These are phyloP conservation scores for Zalerion maritima DNA, from an alignment of 495 filamentous ascomycete genomes.

Conservation along the genomic window DNA sequence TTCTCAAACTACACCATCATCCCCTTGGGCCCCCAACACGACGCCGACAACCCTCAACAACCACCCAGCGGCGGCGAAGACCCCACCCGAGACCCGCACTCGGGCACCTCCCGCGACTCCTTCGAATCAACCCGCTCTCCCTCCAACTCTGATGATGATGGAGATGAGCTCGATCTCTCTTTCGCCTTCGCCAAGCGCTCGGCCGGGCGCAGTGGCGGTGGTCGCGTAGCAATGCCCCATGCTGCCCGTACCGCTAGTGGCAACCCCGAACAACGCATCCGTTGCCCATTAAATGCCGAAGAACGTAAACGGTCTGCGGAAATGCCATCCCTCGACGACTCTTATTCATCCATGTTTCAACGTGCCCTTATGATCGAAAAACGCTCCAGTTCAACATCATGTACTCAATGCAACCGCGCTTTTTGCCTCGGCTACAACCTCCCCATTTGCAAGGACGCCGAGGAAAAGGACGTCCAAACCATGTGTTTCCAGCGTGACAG, in stretches of 20 bases:
- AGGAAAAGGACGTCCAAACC: slow-evolving; percentile 74
- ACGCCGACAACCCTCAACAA: slow-evolving; percentile 8
- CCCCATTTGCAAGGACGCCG: slow-evolving; percentile 73
- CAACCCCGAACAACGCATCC: no score
- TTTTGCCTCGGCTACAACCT: slow-evolving; percentile 79
- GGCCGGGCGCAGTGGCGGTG: no score
- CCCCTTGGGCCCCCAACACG: slow-evolving; percentile 36
- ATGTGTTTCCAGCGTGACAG: slow-evolving; percentile 91
- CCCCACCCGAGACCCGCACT: slow-evolving; percentile 19
- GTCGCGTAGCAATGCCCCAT: no score
- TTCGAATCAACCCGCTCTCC: slow-evolving; percentile 14
- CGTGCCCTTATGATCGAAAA: slow-evolving; percentile 4
- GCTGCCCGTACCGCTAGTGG: no score
- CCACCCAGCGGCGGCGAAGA: slow-evolving; percentile 4
- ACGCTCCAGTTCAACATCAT: slow-evolving; percentile 29
- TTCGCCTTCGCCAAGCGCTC: no score
- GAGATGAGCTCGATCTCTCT: no score
- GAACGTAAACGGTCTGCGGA: no score
- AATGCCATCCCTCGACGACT: no score
- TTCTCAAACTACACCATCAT: slow-evolving; percentile 87
- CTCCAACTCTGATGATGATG: slow-evolving; percentile 14
- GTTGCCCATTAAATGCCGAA: no score
- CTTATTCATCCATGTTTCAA: no score
- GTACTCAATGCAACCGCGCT: slow-evolving; percentile 77
- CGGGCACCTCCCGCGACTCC: slow-evolving; percentile 13